Percentiles rank a stretch among this genome's conserved stretches.
Evolutionary conservation across 768 basidiomycete species (phyloP).

Genomic region (Crucibulum laeve): DNA sequence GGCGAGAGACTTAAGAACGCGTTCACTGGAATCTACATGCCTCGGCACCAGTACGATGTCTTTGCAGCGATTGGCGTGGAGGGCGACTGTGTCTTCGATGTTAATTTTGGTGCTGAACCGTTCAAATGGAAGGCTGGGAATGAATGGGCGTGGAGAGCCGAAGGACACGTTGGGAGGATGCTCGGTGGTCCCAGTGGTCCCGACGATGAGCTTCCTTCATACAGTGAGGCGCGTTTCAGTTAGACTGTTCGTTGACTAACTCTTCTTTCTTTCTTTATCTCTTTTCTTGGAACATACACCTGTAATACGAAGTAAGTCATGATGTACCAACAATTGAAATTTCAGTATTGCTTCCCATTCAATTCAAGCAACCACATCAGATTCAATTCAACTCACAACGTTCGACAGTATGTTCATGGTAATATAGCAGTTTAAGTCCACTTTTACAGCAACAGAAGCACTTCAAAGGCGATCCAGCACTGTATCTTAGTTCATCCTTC

Average conservation of each 20-base stretch:
- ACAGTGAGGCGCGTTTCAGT: slow-evolving; percentile 10
- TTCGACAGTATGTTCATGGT: too few relatives aligned
- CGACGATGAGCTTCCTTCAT: slow-evolving; percentile 46
- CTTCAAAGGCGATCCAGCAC: too few relatives aligned
- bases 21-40: slow-evolving; percentile 56
- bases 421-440: too few relatives aligned
- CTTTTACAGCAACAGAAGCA: too few relatives aligned
- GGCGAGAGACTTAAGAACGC: slow-evolving; percentile 51
- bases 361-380: too few relatives aligned
- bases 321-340: too few relatives aligned
- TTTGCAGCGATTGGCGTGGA: slow-evolving; percentile 63
- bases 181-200: slow-evolving; percentile 21
- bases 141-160: slow-evolving; percentile 61
- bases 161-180: slow-evolving; percentile 55
- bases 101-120: slow-evolving; percentile 61
- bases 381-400: too few relatives aligned
- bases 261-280: neutral
- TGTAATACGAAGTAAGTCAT: too few relatives aligned
- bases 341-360: too few relatives aligned
- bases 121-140: slow-evolving; percentile 65
- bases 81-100: slow-evolving; percentile 47
- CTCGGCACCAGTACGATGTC: slow-evolving; percentile 46
- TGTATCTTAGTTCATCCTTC: too few relatives aligned
- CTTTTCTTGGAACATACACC: neutral
- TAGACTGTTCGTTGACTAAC: neutral